These are phyloP conservation scores for Fusarium sp. DNA, from an alignment of 2,329 filamentous ascomycete genomes.

Conservation along the genomic window DNA sequence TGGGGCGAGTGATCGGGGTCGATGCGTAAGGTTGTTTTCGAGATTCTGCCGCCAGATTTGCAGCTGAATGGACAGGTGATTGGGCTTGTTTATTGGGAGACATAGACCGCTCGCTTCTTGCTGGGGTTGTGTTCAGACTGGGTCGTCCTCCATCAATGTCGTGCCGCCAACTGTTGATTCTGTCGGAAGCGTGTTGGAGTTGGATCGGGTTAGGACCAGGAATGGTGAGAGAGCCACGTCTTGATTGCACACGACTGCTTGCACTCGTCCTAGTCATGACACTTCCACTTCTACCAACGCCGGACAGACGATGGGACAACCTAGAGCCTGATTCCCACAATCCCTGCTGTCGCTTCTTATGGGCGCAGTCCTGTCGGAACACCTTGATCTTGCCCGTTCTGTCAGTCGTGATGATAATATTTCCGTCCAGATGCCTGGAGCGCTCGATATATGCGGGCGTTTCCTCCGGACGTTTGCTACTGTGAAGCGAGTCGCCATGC, in stretches of 20 bases:
- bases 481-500: constrained; percentile 51
- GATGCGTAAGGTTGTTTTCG: constrained; percentile 58
- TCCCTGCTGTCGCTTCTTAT: constrained; percentile 79
- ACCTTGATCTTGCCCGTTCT: constrained; percentile 91
- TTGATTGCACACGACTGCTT: constrained; percentile 61
- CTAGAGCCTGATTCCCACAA: constrained; percentile 82
- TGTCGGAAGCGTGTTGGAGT: constrained; percentile 67
- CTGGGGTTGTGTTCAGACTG: constrained; percentile 55
- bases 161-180: constrained; percentile 90
- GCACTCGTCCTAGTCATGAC: constrained; percentile 66
- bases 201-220: constrained; percentile 46
- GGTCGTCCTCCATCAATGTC: constrained; percentile 62
- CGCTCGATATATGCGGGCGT: constrained; percentile 83
- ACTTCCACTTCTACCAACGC: constrained; percentile 69
- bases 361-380: constrained; percentile 94
- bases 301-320: constrained; percentile 76
- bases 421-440: constrained; percentile 80
- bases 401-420: constrained; percentile 93
- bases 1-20: constrained; percentile 45
- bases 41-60: constrained; percentile 60
- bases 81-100: constrained; percentile 63
- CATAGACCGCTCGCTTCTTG: constrained; percentile 65
- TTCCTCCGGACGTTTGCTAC: constrained; percentile 67
- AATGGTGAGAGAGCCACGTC: constrained; percentile 66
- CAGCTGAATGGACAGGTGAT: constrained; percentile 53